Evolutionary conservation across 169 alveolate genomes (phyloP).

Genomic region (Plasmodium berghei): DNA sequence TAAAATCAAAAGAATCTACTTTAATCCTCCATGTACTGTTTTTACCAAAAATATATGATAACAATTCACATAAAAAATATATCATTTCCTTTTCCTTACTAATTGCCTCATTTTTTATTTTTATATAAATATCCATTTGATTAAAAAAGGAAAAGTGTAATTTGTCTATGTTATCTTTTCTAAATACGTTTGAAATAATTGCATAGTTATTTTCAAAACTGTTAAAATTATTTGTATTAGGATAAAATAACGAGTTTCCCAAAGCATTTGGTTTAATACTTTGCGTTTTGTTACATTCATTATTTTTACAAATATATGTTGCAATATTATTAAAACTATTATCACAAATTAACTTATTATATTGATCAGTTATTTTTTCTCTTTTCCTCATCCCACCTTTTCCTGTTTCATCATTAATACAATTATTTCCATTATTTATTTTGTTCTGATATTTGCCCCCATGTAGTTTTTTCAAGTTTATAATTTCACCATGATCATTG

Average conservation of each 20-base stretch:
- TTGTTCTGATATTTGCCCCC: no score
- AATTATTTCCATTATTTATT: background rate
- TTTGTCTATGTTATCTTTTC: slow-evolving; percentile 73
- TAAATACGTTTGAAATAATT: slow-evolving; percentile 42
- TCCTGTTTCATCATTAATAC: background rate
- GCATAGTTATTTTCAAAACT: background rate
- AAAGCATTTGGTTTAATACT: no score
- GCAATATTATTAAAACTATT: no score
- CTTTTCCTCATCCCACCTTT: background rate
- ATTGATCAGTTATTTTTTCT: background rate
- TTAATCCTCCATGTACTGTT: slow-evolving; percentile 52
- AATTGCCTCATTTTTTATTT: slow-evolving; percentile 57
- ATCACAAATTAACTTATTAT: background rate
- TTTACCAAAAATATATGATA: slow-evolving; percentile 14
- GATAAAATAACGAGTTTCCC: no score
- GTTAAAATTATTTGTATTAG: background rate
- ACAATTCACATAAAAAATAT: slow-evolving; percentile 28
- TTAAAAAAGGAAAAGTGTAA: slow-evolving; percentile 67
- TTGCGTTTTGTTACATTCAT: background rate
- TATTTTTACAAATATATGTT: background rate
- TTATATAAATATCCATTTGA: slow-evolving; percentile 70
- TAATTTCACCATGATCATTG: background rate
- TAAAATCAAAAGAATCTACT: slow-evolving; percentile 69
- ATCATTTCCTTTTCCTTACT: slow-evolving; percentile 31
- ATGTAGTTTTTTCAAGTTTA: background rate